Evolutionary conservation across 306 rosid genomes (phyloP), one percentile per base, ranked within the genome.

Genomic region (Corylus avellana): DNA sequence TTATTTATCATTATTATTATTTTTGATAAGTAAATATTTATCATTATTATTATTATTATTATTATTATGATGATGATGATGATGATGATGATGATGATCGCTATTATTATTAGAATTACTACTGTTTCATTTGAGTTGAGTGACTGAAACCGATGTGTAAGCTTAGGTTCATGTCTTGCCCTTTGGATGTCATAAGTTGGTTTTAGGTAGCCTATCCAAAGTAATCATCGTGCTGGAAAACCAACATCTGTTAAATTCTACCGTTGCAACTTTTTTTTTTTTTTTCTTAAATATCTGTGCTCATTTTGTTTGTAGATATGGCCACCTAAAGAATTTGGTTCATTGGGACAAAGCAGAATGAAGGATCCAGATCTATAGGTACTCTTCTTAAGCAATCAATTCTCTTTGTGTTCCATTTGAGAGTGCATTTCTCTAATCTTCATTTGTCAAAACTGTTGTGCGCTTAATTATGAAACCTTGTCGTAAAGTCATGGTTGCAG

Each of bases 291-390:
- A 25, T 79, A 54, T 39, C 8, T 79, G 58, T 66, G 53, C 12
- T 83, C 22, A 32, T 59, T 72, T 79, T 69, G 12, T 77, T 54
- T 58, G 62, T 72, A 94, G 98, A 75, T 90, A 57, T 86, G 69
- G 84, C 97, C 98, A 10, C 88, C 82, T 72, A 56, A 81, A 74
- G 79, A 49, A 46, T 91, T 91, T 85, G 98, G 98, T 80, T 85
- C 88, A 11, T 64, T 92, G 84, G 76, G 64, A 80, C 82, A 74
- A 69, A 85, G 63, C 9, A 72, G 78, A 79, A 39, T 25, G 37
- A 83, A 79, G 78, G 80, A 75, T 81, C 46, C 85, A 20, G 54
- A 76, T 59, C 39, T 79, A 54, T 85, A 63, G 86, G 83, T 87
- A 74, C 78, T 67, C 64, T 75, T 37, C 39, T 53, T 35, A 56